Evolutionary conservation across 805 yeast species (phyloP).

Genomic region (Ogataea corticis): DNA sequence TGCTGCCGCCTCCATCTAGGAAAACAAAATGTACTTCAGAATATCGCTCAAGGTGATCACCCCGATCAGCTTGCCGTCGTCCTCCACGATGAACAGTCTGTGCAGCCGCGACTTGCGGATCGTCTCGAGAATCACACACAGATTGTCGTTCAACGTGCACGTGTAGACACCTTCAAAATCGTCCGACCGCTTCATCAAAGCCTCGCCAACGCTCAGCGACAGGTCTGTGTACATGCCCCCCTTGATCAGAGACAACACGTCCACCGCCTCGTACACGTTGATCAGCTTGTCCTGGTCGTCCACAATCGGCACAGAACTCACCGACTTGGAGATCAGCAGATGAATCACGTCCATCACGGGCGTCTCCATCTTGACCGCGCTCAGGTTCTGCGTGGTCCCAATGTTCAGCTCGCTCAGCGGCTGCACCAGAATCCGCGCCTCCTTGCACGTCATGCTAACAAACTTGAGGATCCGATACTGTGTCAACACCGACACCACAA

Average conservation of each 20-base stretch:
- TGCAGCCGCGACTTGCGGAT: constrained; percentile 89
- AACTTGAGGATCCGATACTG: constrained; percentile 95
- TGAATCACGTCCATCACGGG: constrained; percentile 94
- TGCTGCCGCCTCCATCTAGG: constrained; percentile 25
- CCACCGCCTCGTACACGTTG: constrained; percentile 95
- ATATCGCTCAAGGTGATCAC: constrained; percentile 92
- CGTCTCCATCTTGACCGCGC: constrained; percentile 83
- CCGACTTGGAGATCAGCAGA: constrained; percentile 72
- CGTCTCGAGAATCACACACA: constrained; percentile 89
- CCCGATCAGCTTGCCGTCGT: constrained; percentile 72
- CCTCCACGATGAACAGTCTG: constrained; percentile 88
- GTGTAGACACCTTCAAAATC: constrained; percentile 98
- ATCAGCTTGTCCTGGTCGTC: constrained; percentile 66
- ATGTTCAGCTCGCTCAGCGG: constrained; percentile 71
- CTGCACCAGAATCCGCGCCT: constrained; percentile 76
- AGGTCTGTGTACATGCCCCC: constrained; percentile 93
- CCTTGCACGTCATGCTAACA: constrained; percentile 94
- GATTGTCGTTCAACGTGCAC: constrained; percentile 82
- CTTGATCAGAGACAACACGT: constrained; percentile 86
- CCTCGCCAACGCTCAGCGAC: constrained; percentile 92
- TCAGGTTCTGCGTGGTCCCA: constrained; percentile 56
- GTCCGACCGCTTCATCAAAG: constrained; percentile 87
- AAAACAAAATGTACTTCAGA: constrained; percentile 74
- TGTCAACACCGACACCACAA: constrained; percentile 91
- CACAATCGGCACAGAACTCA: constrained; percentile 90